Base-by-base conservation (phyloP, 1,284 basidiomycete genomes). In the Earliella scabrosa region DNA sequence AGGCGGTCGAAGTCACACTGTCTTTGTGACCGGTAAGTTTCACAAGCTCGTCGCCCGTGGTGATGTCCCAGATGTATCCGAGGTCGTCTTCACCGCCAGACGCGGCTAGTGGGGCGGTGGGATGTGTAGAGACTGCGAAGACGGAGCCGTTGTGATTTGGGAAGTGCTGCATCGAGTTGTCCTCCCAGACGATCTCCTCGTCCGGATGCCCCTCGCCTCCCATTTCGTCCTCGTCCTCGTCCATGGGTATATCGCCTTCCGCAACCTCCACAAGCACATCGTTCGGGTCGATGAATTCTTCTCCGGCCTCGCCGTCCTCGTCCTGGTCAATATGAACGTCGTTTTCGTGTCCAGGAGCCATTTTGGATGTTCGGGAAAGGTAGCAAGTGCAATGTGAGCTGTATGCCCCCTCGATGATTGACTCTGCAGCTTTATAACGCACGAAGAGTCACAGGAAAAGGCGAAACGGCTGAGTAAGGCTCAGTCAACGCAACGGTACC, bases 61-160 rank as follows among this genome's bases (percentile, higher is more conserved):
- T 89, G 38, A 93, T 87, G 64, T 95, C 88, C 90, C 95, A 99
- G 66, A 99, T 85, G 75, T 94, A 98, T 29, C 92, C 97, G 0
- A 92, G 74, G 71, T 99, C 97, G 72, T 99, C 97, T 74, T 97
- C 95, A 32, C 95, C 97, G 29, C 97, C 97, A 1, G 93, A 95
- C 24, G 88, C 88, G 4, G 93, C 95, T 31, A 98, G 78, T 2
- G 92, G 87, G 52, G 91, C 86, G 29, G 88, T 87, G 1, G 96
- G 95, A 72, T 99, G 97, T 38, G 88, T 82, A 11, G 92, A 77
- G 38, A 99, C 78, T 43, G 88, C 77, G 71, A 98, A 99, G 46
- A 98, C 91, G 10, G 97, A 94, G 45, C 77, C 73, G n/a, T 70
- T 68, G 69, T 93, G 90, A 9, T 69, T 72, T 16, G 76, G 65